A percentile compares a stretch with the other conserved stretches of the same genome.
Conservation (phyloP, 805 yeast genomes). For the Vanderwaltozyma yarrowii region DNA sequence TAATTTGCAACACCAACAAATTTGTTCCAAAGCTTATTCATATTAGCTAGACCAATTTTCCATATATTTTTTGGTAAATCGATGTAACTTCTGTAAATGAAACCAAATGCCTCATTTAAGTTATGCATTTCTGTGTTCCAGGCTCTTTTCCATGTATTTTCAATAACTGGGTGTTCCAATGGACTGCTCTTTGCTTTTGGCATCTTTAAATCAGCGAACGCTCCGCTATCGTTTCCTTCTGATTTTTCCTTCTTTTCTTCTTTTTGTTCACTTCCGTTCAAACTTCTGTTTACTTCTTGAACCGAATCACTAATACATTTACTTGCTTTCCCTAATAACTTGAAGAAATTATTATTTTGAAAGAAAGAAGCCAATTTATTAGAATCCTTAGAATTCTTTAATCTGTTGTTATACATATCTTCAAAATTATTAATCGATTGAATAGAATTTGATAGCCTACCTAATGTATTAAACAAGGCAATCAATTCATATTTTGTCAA, state of each 20-base stretch:
- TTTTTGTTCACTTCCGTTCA: conserved; percentile 2
- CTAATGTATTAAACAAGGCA: conserved; percentile 86
- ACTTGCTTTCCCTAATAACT: conserved; percentile 22
- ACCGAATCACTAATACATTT: conserved; percentile 11
- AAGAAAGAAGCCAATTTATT: conserved; percentile 17
- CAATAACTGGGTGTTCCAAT: neutral
- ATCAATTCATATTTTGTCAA: conserved; percentile 76
- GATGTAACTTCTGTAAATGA: conserved; percentile 55
- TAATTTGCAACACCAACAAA: conserved; percentile 51
- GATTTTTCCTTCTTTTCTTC: neutral
- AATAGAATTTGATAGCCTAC: conserved; percentile 78
- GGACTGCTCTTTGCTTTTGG: conserved; percentile 11
- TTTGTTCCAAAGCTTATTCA: conserved; percentile 56
- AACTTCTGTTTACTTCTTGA: conserved; percentile 8
- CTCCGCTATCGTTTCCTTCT: neutral
- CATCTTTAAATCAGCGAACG: conserved; percentile 21
- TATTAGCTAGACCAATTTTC: conserved; percentile 38
- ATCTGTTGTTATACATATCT: conserved; percentile 35
- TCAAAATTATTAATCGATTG: conserved; percentile 66
- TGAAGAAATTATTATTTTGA: conserved; percentile 26
- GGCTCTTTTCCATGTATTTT: conserved; percentile 30
- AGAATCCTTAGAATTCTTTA: conserved; percentile 6
- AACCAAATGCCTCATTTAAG: conserved; percentile 50
- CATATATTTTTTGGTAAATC: conserved; percentile 58
- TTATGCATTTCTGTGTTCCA: conserved; percentile 42